Evolutionary conservation across 495 filamentous ascomycete species (phyloP).

Genomic region (Mycothermus thermophilus): DNA sequence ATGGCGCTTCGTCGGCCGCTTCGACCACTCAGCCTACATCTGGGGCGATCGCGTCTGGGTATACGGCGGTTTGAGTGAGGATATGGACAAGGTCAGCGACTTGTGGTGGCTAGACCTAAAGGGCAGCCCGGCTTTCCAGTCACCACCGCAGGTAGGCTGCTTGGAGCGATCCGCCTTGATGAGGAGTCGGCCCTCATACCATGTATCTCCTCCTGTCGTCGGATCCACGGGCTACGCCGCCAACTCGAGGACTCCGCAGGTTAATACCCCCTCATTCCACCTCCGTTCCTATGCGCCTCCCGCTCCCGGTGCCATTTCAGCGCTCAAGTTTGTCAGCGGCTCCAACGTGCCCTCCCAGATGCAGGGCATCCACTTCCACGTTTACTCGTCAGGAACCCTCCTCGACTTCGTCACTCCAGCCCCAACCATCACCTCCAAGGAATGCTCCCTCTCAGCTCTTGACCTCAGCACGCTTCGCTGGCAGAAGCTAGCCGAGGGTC

Average conservation of each 20-base stretch:
- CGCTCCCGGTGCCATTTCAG: conserved; percentile 73
- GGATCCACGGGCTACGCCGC: conserved; percentile 68
- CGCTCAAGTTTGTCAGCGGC: conserved; percentile 77
- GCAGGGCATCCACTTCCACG: conserved; percentile 84
- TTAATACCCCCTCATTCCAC: conserved; percentile 54
- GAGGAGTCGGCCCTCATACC: conserved; percentile 26
- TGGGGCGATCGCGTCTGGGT: conserved; percentile 87
- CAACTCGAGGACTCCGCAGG: conserved; percentile 77
- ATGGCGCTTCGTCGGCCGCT: conserved; percentile 87
- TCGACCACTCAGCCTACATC: conserved; percentile 86
- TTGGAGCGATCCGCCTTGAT: conserved; percentile 33
- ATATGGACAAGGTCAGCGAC: conserved; percentile 91
- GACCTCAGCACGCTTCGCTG: conserved; percentile 77
- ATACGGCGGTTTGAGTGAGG: conserved; percentile 84
- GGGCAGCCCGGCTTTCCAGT: conserved; percentile 70
- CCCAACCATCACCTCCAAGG: conserved; percentile 62
- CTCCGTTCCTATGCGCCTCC: conserved; percentile 56
- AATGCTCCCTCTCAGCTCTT: conserved; percentile 79
- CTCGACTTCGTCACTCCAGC: conserved; percentile 90
- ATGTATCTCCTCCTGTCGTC: conserved; percentile 26
- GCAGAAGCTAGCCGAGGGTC: conserved; percentile 86
- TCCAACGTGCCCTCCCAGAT: conserved; percentile 75
- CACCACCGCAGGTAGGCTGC: conserved; percentile 51
- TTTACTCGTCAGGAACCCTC: conserved; percentile 82
- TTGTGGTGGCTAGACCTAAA: conserved; percentile 95